A percentile compares a stretch with the other conserved stretches of the same genome.
These are phyloP conservation scores for Dipteronia sinensis DNA, from an alignment of 345 rosid species.

Conservation along the genomic window DNA sequence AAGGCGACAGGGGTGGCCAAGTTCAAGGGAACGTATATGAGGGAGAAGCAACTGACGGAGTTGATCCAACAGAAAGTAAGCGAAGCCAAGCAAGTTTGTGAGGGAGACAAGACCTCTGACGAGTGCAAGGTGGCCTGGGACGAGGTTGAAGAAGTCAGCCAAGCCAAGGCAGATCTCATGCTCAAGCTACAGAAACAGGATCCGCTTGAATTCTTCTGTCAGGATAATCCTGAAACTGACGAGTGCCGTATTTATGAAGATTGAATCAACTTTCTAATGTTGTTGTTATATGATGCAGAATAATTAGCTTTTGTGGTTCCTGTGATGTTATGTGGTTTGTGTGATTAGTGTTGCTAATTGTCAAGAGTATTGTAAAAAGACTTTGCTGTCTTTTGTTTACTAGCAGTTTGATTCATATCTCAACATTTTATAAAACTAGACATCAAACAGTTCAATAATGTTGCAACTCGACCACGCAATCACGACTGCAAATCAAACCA, in stretches of 20 bases:
- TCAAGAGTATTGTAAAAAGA: neutral
- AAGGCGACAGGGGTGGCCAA: slow-evolving; percentile 45
- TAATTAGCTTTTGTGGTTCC: no score
- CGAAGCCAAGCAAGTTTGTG: slow-evolving; percentile 77
- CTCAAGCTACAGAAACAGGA: slow-evolving; percentile 47
- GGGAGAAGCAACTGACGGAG: slow-evolving; percentile 59
- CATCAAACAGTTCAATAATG: neutral
- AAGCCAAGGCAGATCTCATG: slow-evolving; percentile 80
- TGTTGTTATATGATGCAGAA: neutral
- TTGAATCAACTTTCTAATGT: slow-evolving; percentile 15
- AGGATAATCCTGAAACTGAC: slow-evolving; percentile 75
- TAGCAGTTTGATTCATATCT: no score
- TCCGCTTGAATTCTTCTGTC: slow-evolving; percentile 64
- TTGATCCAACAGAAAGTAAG: slow-evolving; percentile 71
- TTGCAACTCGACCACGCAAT: no score
- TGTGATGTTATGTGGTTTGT: neutral
- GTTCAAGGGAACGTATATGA: slow-evolving; percentile 73
- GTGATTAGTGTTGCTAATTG: neutral
- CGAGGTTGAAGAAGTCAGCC: slow-evolving; percentile 90
- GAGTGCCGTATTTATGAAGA: slow-evolving; percentile 74
- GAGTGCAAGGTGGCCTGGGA: slow-evolving; percentile 93
- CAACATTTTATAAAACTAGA: neutral
- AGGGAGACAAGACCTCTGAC: slow-evolving; percentile 51
- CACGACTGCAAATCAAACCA: neutral
- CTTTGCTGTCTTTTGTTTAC: neutral